Evolutionary conservation across 495 filamentous ascomycete species (phyloP).

Genomic region (Penicillium steckii): DNA sequence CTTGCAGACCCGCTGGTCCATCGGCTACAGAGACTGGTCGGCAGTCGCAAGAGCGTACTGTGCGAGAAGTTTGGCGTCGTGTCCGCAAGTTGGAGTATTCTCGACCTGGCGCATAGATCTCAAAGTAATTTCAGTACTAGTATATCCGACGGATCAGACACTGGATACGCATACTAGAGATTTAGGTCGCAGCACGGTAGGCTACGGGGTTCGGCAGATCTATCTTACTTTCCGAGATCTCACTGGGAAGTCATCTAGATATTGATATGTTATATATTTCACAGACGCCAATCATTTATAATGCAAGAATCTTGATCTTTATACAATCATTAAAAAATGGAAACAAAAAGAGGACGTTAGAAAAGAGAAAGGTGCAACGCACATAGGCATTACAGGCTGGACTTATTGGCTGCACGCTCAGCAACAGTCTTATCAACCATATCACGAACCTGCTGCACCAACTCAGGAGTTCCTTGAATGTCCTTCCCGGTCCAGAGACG

Average conservation of each 20-base stretch:
- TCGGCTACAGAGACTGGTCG: constrained; percentile 58
- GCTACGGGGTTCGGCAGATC: too few species aligned
- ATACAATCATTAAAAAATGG: constrained; percentile 21
- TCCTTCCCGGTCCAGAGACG: constrained; percentile 60
- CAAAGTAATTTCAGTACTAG: too few species aligned
- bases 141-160: too few species aligned
- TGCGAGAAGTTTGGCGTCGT: constrained; percentile 66
- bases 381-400: constrained; percentile 26
- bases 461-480: constrained; percentile 49
- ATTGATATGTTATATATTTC: constrained; percentile 17
- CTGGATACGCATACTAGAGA: too few species aligned
- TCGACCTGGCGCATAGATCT: constrained; percentile 51
- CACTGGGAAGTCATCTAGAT: too few species aligned
- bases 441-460: constrained; percentile 51
- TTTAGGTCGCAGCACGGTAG: too few species aligned
- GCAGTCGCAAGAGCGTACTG: constrained; percentile 62
- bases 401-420: constrained; percentile 27
- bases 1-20: constrained; percentile 56
- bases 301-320: constrained; percentile 30
- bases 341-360: constrained; percentile 8
- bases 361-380: constrained; percentile 8
- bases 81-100: constrained; percentile 60
- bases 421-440: constrained; percentile 44
- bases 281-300: constrained; percentile 20
- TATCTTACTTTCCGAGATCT: too few species aligned